A percentile compares a stretch with the other conserved stretches of the same genome.
Evolutionary conservation across 345 rosid species (phyloP).

Genomic region (Rhizophora mangle): DNA sequence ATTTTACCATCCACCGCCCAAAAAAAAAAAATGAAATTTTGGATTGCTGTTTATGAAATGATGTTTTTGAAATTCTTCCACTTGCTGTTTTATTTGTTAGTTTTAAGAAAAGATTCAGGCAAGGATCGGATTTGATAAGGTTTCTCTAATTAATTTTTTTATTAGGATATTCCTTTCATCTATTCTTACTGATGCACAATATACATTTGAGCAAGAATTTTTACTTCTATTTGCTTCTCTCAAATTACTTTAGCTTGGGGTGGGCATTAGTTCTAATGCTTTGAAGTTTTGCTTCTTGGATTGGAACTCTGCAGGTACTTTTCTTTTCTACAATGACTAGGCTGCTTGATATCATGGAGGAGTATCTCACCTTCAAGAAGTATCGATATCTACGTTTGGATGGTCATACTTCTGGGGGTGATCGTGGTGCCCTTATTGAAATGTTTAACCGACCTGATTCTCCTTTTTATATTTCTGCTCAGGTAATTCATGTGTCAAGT

Average conservation of each 20-base stretch:
- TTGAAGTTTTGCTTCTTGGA: background rate
- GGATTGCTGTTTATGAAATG: no score
- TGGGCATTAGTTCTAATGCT: background rate
- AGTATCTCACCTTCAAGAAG: slow-evolving; percentile 65
- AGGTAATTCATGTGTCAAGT: slow-evolving; percentile 43
- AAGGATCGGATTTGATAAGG: background rate
- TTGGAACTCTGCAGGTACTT: slow-evolving; percentile 57
- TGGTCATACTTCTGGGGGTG: slow-evolving; percentile 91
- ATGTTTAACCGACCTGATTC: slow-evolving; percentile 63
- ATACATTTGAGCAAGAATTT: background rate
- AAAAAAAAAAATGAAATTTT: no score
- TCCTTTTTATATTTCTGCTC: slow-evolving; percentile 80
- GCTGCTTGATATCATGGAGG: slow-evolving; percentile 96
- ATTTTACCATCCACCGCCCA: no score
- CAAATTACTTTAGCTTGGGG: background rate
- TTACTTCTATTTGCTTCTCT: background rate
- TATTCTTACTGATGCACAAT: background rate
- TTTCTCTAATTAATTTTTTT: background rate
- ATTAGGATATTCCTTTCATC: background rate
- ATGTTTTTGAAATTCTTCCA: background rate
- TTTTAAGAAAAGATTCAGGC: background rate
- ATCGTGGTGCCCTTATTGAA: slow-evolving; percentile 85
- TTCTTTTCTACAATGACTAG: slow-evolving; percentile 98
- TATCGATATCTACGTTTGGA: slow-evolving; percentile 84
- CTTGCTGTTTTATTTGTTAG: background rate